Conservation (phyloP, 2,329 filamentous ascomycete species). For the Rosellinia necatrix region DNA sequence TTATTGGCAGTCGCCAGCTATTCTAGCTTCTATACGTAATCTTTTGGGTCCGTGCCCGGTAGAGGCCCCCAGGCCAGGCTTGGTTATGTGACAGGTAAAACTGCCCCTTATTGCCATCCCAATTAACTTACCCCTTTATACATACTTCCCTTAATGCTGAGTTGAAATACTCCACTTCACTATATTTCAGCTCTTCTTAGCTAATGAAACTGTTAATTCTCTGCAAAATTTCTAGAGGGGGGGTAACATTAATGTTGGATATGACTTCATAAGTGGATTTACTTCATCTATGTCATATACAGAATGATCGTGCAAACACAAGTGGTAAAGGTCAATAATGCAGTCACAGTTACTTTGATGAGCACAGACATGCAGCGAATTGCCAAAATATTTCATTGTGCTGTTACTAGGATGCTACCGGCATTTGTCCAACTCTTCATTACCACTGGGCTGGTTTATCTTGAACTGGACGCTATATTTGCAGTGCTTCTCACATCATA, state of each 20-base stretch:
- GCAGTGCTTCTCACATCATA: slow-evolving; percentile 15
- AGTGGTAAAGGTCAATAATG: slow-evolving; percentile 5
- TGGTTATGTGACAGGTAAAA: too few relatives aligned
- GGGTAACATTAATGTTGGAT: slow-evolving; percentile 3
- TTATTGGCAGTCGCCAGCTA: too few relatives aligned
- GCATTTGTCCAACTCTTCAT: slow-evolving; percentile 21
- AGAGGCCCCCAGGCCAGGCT: too few relatives aligned
- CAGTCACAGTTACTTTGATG: slow-evolving; percentile 19
- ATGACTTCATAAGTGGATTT: slow-evolving; percentile 18
- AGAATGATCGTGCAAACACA: slow-evolving; percentile 12
- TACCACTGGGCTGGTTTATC: slow-evolving; percentile 24
- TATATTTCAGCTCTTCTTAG: slow-evolving; percentile 20
- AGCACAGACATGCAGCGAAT: slow-evolving; percentile 23
- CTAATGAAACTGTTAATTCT: slow-evolving; percentile 11
- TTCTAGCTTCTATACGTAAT: too few relatives aligned
- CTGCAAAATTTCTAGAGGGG: slow-evolving; percentile 1
- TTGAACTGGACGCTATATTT: slow-evolving; percentile 13
- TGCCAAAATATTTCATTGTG: slow-evolving; percentile 16
- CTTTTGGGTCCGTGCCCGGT: too few relatives aligned
- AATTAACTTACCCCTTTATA: too few relatives aligned
- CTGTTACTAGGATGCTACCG: slow-evolving; percentile 7
- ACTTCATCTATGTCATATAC: slow-evolving; percentile 16
- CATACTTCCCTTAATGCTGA: too few relatives aligned
- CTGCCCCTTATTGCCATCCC: too few relatives aligned
- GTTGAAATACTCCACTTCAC: too few relatives aligned